A percentile compares a stretch with the other conserved stretches of the same genome.
Conservation (phyloP, 2,329 filamentous ascomycete species). For the Monilinia polystroma region DNA sequence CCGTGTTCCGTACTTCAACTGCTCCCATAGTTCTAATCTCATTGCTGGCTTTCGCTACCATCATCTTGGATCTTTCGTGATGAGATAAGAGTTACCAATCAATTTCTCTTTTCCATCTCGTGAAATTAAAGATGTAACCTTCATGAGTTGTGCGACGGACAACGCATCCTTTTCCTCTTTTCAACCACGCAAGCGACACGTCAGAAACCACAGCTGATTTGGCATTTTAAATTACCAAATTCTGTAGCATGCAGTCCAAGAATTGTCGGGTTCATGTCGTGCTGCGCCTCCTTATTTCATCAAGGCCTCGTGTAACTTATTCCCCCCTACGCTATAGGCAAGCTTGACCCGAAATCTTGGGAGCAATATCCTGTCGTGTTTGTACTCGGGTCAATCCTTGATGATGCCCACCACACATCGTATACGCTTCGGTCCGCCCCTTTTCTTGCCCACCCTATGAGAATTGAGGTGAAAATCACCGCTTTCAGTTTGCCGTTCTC, state of each 20-base stretch:
- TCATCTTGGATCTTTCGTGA: slow-evolving; percentile 13
- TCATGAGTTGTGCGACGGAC: slow-evolving; percentile 22
- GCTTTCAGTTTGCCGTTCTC: neutral
- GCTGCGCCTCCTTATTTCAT: slow-evolving; percentile 19
- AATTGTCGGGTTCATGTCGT: slow-evolving; percentile 24
- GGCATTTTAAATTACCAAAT: slow-evolving; percentile 10
- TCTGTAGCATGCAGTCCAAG: slow-evolving; percentile 18
- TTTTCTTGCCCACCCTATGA: slow-evolving; percentile 15
- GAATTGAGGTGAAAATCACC: neutral
- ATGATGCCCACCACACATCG: slow-evolving; percentile 9
- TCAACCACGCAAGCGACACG: slow-evolving; percentile 20
- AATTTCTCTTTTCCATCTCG: slow-evolving; percentile 9
- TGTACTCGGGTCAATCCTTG: slow-evolving; percentile 17
- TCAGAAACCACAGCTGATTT: slow-evolving; percentile 21
- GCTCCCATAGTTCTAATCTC: neutral
- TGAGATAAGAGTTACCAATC: slow-evolving; percentile 1
- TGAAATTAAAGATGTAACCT: slow-evolving; percentile 20
- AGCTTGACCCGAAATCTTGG: slow-evolving; percentile 24
- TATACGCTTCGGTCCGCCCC: slow-evolving; percentile 19
- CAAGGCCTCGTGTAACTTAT: slow-evolving; percentile 12
- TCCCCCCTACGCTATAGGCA: slow-evolving; percentile 15
- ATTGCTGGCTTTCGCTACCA: slow-evolving; percentile 22
- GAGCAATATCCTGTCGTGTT: slow-evolving; percentile 22
- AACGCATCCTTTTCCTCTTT: slow-evolving; percentile 17
- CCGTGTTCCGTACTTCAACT: slow-evolving; percentile 7